Evolutionary conservation across 768 basidiomycete species (phyloP).

Genomic region (Hirschioporus abietinus): DNA sequence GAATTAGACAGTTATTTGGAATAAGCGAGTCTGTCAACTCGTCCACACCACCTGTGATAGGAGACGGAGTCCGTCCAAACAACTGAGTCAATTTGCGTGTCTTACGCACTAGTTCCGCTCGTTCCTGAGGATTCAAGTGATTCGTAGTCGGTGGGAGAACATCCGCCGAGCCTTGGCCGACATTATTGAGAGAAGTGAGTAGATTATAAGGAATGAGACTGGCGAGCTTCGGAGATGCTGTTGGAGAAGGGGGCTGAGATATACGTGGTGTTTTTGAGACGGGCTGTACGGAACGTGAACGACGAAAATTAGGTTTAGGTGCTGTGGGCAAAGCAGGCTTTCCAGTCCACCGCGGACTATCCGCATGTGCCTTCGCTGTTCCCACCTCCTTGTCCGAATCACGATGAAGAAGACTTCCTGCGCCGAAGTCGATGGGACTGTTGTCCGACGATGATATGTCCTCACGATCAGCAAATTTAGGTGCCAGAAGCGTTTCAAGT

Average conservation of each 20-base stretch:
- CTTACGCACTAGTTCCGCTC: slow-evolving; percentile 66
- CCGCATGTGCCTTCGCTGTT: neutral
- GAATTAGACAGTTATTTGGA: slow-evolving; percentile 3
- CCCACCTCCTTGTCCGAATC: neutral
- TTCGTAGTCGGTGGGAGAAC: slow-evolving; percentile 62
- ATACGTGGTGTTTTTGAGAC: slow-evolving; percentile 8
- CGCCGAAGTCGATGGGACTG: neutral
- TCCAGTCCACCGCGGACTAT: slow-evolving; percentile 17
- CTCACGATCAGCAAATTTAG: neutral
- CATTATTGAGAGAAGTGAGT: slow-evolving; percentile 1
- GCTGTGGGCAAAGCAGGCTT: slow-evolving; percentile 43
- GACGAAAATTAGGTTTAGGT: slow-evolving; percentile 42
- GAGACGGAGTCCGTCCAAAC: slow-evolving; percentile 67
- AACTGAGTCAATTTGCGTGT: slow-evolving; percentile 76
- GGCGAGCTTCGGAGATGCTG: slow-evolving; percentile 21
- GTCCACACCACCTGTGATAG: slow-evolving; percentile 7
- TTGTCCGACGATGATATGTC: neutral
- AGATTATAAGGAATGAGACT: slow-evolving; percentile 10
- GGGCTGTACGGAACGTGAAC: slow-evolving; percentile 21
- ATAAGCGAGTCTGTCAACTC: slow-evolving; percentile 17
- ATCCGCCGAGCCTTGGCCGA: slow-evolving; percentile 6
- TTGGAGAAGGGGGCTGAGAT: slow-evolving; percentile 11
- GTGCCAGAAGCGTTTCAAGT: neutral
- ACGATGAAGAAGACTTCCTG: neutral
- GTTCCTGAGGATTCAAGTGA: slow-evolving; percentile 54